Evolutionary conservation across 202 grass and related monocot genomes (phyloP).

Genomic region (Musa balbisiana): DNA sequence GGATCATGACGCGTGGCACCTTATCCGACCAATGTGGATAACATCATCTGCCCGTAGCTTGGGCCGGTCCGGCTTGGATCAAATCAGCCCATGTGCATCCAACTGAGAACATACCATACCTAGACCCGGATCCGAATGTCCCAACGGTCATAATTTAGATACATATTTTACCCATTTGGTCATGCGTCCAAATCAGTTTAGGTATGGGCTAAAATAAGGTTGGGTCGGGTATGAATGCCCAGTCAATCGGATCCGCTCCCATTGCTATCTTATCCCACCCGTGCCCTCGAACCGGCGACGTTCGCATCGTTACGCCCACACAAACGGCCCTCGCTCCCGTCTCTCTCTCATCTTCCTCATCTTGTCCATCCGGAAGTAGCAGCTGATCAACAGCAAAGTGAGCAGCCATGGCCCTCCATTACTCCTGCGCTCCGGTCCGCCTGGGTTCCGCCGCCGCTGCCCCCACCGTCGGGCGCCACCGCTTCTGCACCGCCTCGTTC

Average conservation of each 20-base stretch:
- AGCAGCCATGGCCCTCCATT: constrained; percentile 15
- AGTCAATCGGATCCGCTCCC: background rate
- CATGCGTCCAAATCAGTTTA: too few relatives aligned
- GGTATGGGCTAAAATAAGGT: too few relatives aligned
- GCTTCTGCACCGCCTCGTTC: constrained; percentile 23
- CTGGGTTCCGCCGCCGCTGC: background rate
- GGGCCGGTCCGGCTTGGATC: too few relatives aligned
- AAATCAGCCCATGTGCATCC: too few relatives aligned
- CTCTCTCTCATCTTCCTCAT: background rate
- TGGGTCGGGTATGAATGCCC: too few relatives aligned
- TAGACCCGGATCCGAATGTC: too few relatives aligned
- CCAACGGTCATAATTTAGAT: too few relatives aligned
- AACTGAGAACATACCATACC: too few relatives aligned
- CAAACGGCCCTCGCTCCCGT: background rate
- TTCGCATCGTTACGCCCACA: background rate
- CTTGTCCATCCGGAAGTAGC: background rate
- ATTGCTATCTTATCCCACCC: background rate
- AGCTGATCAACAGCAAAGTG: background rate
- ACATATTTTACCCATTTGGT: too few relatives aligned
- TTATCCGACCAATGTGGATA: background rate
- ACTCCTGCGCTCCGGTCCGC: constrained; percentile 30
- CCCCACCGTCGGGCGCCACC: constrained; percentile 5
- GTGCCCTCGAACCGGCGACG: background rate
- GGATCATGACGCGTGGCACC: background rate
- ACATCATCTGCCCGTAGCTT: background rate